Evolutionary conservation across 2,329 filamentous ascomycete species (phyloP), one percentile per base, ranked within the genome.

Genomic region (Trichoderma sp.): DNA sequence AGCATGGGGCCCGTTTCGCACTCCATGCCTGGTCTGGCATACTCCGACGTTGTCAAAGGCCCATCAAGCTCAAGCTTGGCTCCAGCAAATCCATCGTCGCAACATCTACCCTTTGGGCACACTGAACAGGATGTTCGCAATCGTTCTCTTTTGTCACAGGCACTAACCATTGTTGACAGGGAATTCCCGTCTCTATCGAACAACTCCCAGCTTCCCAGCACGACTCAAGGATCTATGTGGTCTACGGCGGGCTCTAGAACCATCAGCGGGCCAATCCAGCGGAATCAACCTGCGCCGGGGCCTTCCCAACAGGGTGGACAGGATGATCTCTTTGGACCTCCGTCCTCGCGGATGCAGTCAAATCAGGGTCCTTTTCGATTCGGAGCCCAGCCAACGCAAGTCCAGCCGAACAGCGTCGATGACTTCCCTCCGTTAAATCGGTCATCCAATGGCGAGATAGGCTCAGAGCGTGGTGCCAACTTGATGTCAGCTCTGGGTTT

Each of bases 141-240:
- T 9, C 26, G 21, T 8, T 28, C 11, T 30, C 6, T 47, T 6
- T 30, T 32, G n/a, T 12, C 28, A 11, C 57, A 43, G 18, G 15
- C 56, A 21, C 70, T 72, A 32, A 72, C 39, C 3, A 34, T 21
- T 7, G 6, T 8, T 26, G n/a, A 28, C 73, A 92, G 89, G 73
- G 89, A 92, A 77, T 92, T 92, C 70, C 90, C 90, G 9, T 90
- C 89, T 26, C 80, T 92, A 75, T 90, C 89, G 66, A 90, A 88
- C 76, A 90, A 87, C 74, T 83, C 87, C 58, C 87, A 88, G 76
- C 80, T 89, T 57, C 81, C 85, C 32, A 86, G 80, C 72, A 79
- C 84, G 7, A 85, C 79, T 60, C 85, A 85, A 73, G 81, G 84
- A 15, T 86, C 86, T 6, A 83, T 90, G 80, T 90, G 88, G 88